phyloP scores from a whole-genome alignment of 208 protist genomes.

The Balamuthia mandrillaris region DNA sequence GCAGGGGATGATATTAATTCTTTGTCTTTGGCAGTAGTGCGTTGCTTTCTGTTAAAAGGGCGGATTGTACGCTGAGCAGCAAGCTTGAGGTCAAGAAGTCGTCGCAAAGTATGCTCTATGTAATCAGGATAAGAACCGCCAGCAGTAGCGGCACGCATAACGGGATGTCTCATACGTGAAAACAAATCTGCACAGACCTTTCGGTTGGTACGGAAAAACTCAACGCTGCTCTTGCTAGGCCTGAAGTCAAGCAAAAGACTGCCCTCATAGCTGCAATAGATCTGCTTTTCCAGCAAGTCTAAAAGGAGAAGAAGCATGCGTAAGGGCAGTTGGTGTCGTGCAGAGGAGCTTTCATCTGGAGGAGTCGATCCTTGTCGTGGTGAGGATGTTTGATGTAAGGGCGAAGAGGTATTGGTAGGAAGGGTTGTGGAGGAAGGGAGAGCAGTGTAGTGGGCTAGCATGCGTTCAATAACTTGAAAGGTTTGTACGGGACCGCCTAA shows the following conservation, averaged over 20 bases:
- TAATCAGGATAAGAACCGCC: constrained; percentile 33
- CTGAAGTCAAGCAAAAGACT: background rate
- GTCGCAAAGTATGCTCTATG: constrained; percentile 40
- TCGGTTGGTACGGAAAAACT: constrained; percentile 51
- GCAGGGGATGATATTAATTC: too few species aligned
- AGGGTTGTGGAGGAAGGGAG: background rate
- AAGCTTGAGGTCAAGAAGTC: background rate
- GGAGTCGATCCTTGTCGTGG: background rate
- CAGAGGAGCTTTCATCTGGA: background rate
- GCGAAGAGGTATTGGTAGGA: background rate
- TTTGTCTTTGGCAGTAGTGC: too few species aligned
- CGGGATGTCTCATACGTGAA: constrained; percentile 33
- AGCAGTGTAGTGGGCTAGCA: constrained; percentile 20
- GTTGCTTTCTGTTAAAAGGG: too few species aligned
- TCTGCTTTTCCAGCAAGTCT: constrained; percentile 51
- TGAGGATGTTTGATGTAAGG: too few species aligned
- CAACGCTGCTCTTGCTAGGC: background rate
- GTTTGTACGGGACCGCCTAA: constrained; percentile 50
- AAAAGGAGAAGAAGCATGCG: constrained; percentile 44
- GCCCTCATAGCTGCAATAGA: constrained; percentile 40
- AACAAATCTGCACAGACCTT: constrained; percentile 56
- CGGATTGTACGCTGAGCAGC: too few species aligned
- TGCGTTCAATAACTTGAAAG: constrained; percentile 47
- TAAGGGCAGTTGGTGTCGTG: background rate
- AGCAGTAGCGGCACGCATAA: constrained; percentile 30